These are phyloP conservation scores for Verticillium alfalfae DNA, from an alignment of 2,329 filamentous ascomycete genomes.

Conservation along the genomic window DNA sequence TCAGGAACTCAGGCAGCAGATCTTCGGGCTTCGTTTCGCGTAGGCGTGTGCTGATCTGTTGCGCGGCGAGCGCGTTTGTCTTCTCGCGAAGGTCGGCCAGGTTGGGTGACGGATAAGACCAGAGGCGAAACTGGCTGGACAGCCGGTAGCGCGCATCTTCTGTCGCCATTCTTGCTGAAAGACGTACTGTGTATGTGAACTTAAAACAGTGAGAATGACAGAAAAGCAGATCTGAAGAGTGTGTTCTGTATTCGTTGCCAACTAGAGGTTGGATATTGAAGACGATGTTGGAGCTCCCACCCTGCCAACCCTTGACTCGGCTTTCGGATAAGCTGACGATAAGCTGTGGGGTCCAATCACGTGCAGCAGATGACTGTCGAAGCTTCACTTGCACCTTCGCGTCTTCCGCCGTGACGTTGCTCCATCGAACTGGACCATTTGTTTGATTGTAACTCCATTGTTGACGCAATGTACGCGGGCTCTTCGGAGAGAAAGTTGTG, in stretches of 20 bases:
- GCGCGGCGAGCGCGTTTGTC: slow-evolving; percentile 70
- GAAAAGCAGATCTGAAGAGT: background rate
- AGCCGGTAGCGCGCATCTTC: slow-evolving; percentile 90
- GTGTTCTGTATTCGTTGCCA: background rate
- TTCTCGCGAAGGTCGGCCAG: slow-evolving; percentile 67
- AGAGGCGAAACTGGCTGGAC: slow-evolving; percentile 85
- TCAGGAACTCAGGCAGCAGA: slow-evolving; percentile 66
- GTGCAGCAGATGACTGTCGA: background rate
- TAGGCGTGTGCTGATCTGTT: slow-evolving; percentile 54
- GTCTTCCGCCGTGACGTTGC: no score
- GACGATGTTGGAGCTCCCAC: background rate
- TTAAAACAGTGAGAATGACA: background rate
- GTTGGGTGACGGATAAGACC: slow-evolving; percentile 78
- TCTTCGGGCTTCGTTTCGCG: slow-evolving; percentile 33
- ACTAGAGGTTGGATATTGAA: background rate
- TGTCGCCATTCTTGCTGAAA: slow-evolving; percentile 51
- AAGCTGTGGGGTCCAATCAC: background rate
- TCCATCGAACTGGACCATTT: no score
- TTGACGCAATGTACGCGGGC: no score
- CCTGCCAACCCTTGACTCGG: background rate
- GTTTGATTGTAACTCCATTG: no score
- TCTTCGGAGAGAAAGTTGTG: no score
- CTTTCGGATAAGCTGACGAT: background rate
- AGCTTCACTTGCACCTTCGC: no score
- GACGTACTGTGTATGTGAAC: background rate